Conservation (phyloP, 2,329 filamentous ascomycete genomes). For the Cytospora leucostoma region DNA sequence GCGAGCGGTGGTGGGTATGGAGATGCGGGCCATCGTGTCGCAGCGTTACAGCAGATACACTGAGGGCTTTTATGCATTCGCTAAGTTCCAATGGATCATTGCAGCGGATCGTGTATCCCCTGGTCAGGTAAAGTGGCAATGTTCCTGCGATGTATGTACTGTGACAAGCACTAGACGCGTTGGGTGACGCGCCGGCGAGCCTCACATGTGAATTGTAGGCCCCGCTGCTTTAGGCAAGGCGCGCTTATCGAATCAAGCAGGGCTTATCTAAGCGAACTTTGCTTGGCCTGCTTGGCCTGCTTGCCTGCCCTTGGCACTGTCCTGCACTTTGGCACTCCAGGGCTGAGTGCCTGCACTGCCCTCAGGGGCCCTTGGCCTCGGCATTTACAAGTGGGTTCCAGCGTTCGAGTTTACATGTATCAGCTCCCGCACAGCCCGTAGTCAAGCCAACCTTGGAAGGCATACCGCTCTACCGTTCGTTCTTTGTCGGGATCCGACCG, state of each 20-base stretch:
- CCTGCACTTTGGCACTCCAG: no score
- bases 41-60: background rate
- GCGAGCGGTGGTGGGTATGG: conserved; percentile 70
- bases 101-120: background rate
- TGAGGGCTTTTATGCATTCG: background rate
- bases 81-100: background rate
- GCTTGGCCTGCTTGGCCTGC: background rate
- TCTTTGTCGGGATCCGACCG: background rate
- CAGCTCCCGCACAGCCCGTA: background rate
- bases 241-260: background rate
- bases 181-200: background rate
- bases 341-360: no score
- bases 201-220: background rate
- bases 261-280: conserved; percentile 21
- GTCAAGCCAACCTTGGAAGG: background rate
- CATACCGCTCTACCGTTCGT: background rate
- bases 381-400: background rate
- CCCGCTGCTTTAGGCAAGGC: background rate
- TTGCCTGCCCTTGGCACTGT: background rate
- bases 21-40: conserved; percentile 54
- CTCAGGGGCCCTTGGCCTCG: background rate
- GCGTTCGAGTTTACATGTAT: background rate
- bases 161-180: background rate
- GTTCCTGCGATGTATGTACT: background rate
- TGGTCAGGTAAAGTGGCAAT: background rate